These are phyloP conservation scores for Penicillium digitatum DNA, from an alignment of 2,329 filamentous ascomycete genomes.

Conservation along the genomic window DNA sequence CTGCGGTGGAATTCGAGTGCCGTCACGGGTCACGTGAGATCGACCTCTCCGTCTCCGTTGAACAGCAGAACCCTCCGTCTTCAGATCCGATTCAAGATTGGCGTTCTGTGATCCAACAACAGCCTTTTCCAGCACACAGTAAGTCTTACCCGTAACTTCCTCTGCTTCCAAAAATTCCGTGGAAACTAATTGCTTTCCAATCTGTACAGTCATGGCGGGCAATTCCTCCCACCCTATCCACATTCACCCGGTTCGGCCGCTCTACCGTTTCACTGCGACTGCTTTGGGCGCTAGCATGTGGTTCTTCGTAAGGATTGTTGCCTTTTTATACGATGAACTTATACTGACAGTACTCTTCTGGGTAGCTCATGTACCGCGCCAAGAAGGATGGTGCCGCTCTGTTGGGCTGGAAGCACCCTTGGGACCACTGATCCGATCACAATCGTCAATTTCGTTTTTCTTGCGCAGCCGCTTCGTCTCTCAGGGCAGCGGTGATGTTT, in stretches of 20 bases:
- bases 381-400: slow-evolving; percentile 93
- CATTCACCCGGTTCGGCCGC: slow-evolving; percentile 58
- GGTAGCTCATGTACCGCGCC: slow-evolving; percentile 86
- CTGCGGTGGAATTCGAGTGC: slow-evolving; percentile 6
- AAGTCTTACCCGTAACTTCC: not conserved
- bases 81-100: slow-evolving; percentile 5
- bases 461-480: not conserved
- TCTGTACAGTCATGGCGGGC: slow-evolving; percentile 35
- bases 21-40: slow-evolving; percentile 7
- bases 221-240: slow-evolving; percentile 42
- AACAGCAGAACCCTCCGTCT: slow-evolving; percentile 9
- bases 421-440: slow-evolving; percentile 68
- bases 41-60: slow-evolving; percentile 4
- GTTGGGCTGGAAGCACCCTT: slow-evolving; percentile 91
- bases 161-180: not conserved
- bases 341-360: slow-evolving; percentile 17
- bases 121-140: slow-evolving; percentile 13
- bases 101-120: slow-evolving; percentile 10
- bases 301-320: slow-evolving; percentile 71
- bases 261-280: slow-evolving; percentile 84
- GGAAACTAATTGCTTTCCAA: not conserved
- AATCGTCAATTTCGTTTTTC: slow-evolving; percentile 7
- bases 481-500: not conserved
- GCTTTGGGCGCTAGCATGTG: slow-evolving; percentile 94
- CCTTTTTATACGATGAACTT: not conserved